Evolutionary conservation across 495 filamentous ascomycete genomes (phyloP).

Genomic region (Trichoderma erinaceum): DNA sequence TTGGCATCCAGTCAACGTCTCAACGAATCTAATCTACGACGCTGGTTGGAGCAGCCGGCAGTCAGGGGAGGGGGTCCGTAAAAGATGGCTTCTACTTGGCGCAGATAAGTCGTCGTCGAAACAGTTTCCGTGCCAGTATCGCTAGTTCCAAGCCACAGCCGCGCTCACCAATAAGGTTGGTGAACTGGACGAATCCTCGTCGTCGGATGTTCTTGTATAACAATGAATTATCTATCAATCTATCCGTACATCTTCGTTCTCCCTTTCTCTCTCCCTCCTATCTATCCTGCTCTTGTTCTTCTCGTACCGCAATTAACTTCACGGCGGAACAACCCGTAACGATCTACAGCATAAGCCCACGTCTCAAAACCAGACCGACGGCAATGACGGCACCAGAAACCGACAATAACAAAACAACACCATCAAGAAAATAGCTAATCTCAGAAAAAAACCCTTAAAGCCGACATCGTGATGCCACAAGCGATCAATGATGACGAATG

Average conservation of each 20-base stretch:
- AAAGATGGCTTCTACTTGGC: neutral
- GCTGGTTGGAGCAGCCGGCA: constrained; percentile 4
- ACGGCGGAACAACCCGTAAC: neutral
- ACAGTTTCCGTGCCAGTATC: neutral
- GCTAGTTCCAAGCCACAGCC: neutral
- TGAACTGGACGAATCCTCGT: neutral
- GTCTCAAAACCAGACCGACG: neutral
- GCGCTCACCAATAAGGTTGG: neutral
- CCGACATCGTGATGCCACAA: neutral
- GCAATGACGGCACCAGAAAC: neutral
- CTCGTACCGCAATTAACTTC: neutral
- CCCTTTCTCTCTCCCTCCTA: neutral
- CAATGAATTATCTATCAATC: neutral
- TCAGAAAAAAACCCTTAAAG: too few relatives aligned
- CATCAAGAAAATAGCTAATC: neutral
- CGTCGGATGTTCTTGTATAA: neutral
- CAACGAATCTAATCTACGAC: neutral
- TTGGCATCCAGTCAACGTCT: neutral
- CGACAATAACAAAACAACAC: neutral
- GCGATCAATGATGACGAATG: neutral
- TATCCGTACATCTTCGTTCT: neutral
- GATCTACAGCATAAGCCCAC: neutral
- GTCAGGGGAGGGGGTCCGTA: neutral
- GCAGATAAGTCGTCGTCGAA: neutral
- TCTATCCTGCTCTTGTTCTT: neutral